Percentiles rank a stretch among this genome's conserved stretches.
These are phyloP conservation scores for Parietaria judaica DNA, from an alignment of 306 rosid genomes.

Conservation along the genomic window DNA sequence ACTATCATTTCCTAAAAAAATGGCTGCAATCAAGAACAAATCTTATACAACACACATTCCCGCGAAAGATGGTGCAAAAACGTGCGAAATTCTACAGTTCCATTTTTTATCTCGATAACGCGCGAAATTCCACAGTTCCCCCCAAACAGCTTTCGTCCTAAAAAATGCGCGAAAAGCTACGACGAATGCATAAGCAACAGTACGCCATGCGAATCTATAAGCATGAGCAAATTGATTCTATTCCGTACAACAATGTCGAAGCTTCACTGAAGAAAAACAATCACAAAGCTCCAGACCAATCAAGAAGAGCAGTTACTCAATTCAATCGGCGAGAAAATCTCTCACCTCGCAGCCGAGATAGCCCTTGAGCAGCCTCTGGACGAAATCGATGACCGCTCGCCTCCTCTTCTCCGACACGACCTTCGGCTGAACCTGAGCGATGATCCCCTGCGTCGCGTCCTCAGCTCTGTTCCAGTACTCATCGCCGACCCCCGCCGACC, in stretches of 20 bases:
- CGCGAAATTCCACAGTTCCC: too few relatives aligned
- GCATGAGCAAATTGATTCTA: too few relatives aligned
- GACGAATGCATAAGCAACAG: too few relatives aligned
- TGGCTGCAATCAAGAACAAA: too few relatives aligned
- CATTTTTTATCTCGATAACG: too few relatives aligned
- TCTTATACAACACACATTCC: too few relatives aligned
- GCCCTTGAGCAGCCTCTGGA: constrained; percentile 26
- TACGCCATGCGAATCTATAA: too few relatives aligned
- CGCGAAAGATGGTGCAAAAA: too few relatives aligned
- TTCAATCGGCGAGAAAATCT: neutral
- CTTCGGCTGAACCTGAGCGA: constrained; percentile 42
- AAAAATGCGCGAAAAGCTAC: too few relatives aligned
- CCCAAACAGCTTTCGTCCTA: too few relatives aligned
- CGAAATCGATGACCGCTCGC: constrained; percentile 36
- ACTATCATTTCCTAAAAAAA: too few relatives aligned
- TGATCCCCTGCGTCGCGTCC: constrained; percentile 39
- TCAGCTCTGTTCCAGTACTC: constrained; percentile 34
- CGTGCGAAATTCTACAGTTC: too few relatives aligned
- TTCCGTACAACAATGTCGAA: neutral
- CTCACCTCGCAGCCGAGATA: constrained; percentile 34
- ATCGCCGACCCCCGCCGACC: constrained; percentile 13
- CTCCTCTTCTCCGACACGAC: constrained; percentile 40
- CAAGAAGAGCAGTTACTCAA: neutral
- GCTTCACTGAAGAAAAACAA: neutral
- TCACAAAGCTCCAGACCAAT: neutral